A percentile compares a stretch with the other conserved stretches of the same genome.
Conservation (phyloP, 345 rosid species). For the Trapa bicornis region DNA sequence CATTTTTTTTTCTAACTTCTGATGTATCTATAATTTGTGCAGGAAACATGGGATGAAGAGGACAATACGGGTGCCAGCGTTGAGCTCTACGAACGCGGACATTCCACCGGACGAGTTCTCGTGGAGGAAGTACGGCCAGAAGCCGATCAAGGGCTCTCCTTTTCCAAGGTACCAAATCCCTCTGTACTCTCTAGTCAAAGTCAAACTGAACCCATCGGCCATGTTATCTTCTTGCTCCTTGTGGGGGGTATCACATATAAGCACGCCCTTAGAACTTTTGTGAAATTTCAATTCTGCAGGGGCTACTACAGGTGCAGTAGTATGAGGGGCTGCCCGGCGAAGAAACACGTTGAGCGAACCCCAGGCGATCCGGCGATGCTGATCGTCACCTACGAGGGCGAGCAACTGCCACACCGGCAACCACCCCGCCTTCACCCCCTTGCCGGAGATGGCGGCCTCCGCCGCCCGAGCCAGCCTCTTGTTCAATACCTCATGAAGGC, state of each 20-base stretch:
- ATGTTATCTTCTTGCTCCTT: neutral
- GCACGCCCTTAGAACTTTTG: too few relatives aligned
- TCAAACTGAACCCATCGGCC: neutral
- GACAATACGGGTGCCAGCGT: conserved; percentile 23
- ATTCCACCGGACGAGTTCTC: conserved; percentile 33
- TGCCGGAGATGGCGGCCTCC: neutral
- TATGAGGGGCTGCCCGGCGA: conserved; percentile 37
- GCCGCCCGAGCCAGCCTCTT: neutral
- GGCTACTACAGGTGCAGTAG: conserved; percentile 43
- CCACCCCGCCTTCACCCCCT: conserved; percentile 1
- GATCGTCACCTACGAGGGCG: conserved; percentile 37
- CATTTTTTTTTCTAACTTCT: too few relatives aligned
- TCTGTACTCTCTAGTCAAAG: neutral
- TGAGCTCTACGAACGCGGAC: conserved; percentile 28
- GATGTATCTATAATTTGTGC: neutral
- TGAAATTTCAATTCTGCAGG: conserved; percentile 8
- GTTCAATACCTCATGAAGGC: conserved; percentile 1
- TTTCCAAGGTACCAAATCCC: conserved; percentile 16
- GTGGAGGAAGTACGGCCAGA: conserved; percentile 44
- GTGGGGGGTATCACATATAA: too few relatives aligned
- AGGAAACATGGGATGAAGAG: conserved; percentile 30
- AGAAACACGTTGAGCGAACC: conserved; percentile 40
- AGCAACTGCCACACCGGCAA: conserved; percentile 25
- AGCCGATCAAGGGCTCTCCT: conserved; percentile 43
- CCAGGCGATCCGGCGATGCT: conserved; percentile 27